Base-by-base conservation (phyloP, 148 eudicot species). In the Vaccinium corymbosum region DNA sequence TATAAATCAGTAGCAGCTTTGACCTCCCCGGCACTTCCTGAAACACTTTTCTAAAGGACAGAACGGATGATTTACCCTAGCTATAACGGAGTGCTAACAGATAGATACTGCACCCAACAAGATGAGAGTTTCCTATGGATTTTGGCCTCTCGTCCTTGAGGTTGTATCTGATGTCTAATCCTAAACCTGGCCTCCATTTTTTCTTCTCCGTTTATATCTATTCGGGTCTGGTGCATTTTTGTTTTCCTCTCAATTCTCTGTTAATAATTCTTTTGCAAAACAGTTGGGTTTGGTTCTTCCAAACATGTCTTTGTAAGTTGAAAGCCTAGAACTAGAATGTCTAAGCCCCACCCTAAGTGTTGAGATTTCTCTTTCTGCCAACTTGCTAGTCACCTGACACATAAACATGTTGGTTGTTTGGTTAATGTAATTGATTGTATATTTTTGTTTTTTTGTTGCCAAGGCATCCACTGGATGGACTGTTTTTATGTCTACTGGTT, bases 1-100 rank as follows among this genome's bases (percentile, higher is more conserved):
- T 93, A 90, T 86, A 91, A 93, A 80, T 79, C 87, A 80, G 94
- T 94, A 81, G 98, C 95, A 48, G 90, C 88, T 84, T 87, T 91
- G 84, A 82, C 90, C 15, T 84, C 95, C 80, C 91, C 91, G 14
- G 88, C 86, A 83, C 88, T 94, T 78, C 91, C 87, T 20, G 85
- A 85, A 64, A 85, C 90, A 68, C 93, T 94, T 22, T 94, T 94
- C 85, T 88, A 86, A 86, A 89, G 85, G 90, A 79, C 56, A 32
- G 80, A 10, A 77, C 42, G 38, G 56, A 78, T 50, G 78, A 76
- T 74, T 78, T 27, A 42, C 35, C 32, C 20, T 80, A 62, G 59
- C 50, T 4, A 57, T 29, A 10, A 55, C 42, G 70, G 80, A 76
- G 82, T 49, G 70, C 84, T 83, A 76, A 80, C 84, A 77, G 50